Conservation (phyloP, 257 asterid species). For the Solanum acaule region DNA sequence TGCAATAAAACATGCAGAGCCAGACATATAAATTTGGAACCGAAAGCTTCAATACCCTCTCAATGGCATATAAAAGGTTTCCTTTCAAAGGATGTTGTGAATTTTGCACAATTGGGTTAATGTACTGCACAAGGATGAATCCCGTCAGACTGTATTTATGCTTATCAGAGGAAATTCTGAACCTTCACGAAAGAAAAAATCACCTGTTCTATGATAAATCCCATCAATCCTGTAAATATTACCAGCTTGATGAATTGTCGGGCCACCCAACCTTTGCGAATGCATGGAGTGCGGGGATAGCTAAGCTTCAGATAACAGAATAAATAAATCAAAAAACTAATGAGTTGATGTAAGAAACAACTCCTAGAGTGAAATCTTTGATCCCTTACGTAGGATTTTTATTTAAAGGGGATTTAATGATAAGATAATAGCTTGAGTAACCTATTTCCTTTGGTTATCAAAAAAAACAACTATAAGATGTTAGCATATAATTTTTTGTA, state of each 20-base stretch:
- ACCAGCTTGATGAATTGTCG: conserved; percentile 77
- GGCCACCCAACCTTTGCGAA: conserved; percentile 93
- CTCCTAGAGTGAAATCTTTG: background rate
- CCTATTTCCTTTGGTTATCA: background rate
- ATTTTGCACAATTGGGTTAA: conserved; percentile 83
- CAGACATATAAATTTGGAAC: conserved; percentile 94
- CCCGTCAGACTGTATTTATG: background rate
- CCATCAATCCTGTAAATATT: conserved; percentile 86
- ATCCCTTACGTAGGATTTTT: background rate
- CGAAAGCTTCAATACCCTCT: conserved; percentile 98
- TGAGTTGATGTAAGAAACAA: background rate
- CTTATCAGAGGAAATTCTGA: background rate
- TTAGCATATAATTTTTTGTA: background rate
- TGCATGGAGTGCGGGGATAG: conserved; percentile 80
- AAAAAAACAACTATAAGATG: background rate
- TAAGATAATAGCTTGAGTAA: background rate
- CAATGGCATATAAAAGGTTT: conserved; percentile 69
- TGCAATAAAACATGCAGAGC: conserved; percentile 98
- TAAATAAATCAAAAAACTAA: background rate
- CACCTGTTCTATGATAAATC: conserved; percentile 94
- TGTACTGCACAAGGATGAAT: conserved; percentile 60
- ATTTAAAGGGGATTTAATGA: background rate
- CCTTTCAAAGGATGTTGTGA: conserved; percentile 97
- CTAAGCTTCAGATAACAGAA: conserved; percentile 49
- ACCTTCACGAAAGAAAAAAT: conserved; percentile 3